These are phyloP conservation scores for Apium graveolens DNA, from an alignment of 129 eudicot species.

Conservation along the genomic window DNA sequence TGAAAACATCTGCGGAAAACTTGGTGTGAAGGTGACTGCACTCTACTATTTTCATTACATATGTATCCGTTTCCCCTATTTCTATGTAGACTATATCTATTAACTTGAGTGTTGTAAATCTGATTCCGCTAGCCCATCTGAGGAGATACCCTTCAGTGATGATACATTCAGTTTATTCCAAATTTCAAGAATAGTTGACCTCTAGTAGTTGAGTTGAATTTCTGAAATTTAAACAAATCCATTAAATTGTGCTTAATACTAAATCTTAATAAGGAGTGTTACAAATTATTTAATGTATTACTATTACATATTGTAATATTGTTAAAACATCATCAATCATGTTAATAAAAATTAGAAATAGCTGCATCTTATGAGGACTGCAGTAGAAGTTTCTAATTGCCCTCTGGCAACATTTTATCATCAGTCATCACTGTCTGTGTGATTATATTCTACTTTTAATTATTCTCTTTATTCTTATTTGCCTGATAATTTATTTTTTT, in stretches of 20 bases:
- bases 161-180: not conserved
- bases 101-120: not conserved
- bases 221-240: not conserved
- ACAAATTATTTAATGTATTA: not conserved
- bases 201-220: not conserved
- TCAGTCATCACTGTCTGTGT: not conserved
- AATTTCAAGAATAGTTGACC: not conserved
- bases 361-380: not conserved
- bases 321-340: not conserved
- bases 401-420: not conserved
- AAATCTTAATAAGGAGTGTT: not conserved
- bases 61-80: not conserved
- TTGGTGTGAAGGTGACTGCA: constrained; percentile 67
- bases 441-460: not conserved
- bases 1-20: constrained; percentile 75
- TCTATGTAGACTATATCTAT: not conserved
- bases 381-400: not conserved
- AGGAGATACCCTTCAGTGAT: not conserved
- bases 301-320: not conserved
- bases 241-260: not conserved
- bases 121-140: not conserved
- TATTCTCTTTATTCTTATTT: not conserved
- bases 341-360: not conserved
- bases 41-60: not conserved
- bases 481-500: not conserved